phyloP scores from a whole-genome alignment of 345 rosid genomes.

The Melastoma malabathricum region DNA sequence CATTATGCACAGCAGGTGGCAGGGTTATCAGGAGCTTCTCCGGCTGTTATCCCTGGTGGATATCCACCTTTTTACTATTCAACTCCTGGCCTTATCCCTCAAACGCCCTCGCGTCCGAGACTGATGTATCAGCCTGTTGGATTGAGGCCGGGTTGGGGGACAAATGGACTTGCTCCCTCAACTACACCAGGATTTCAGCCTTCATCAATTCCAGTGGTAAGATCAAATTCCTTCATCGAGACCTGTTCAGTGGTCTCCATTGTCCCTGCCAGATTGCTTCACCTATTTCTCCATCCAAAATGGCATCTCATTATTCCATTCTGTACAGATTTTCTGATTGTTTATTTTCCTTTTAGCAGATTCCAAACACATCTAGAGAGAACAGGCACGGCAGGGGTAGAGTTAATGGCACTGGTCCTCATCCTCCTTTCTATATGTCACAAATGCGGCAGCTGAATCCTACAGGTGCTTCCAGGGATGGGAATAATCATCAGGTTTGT shows the following conservation, averaged over 20 bases:
- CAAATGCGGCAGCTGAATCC: slow-evolving; percentile 32
- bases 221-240: slow-evolving; percentile 1
- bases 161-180: slow-evolving; percentile 31
- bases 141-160: slow-evolving; percentile 45
- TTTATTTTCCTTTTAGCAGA: slow-evolving; percentile 15
- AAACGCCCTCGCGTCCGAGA: slow-evolving; percentile 30
- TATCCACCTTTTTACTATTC: slow-evolving; percentile 43
- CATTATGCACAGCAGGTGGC: slow-evolving; percentile 32
- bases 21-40: slow-evolving; percentile 39
- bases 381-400: slow-evolving; percentile 37
- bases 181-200: slow-evolving; percentile 37
- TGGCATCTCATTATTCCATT: no score
- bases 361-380: slow-evolving; percentile 27
- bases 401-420: slow-evolving; percentile 24
- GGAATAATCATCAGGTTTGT: slow-evolving; percentile 16
- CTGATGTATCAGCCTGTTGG: slow-evolving; percentile 49
- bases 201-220: slow-evolving; percentile 33
- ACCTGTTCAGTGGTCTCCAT: background rate
- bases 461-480: slow-evolving; percentile 30
- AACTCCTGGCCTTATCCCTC: slow-evolving; percentile 41
- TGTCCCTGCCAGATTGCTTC: background rate
- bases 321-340: background rate
- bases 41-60: slow-evolving; percentile 43
- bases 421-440: slow-evolving; percentile 26
- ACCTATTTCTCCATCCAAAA: background rate